phyloP scores from a whole-genome alignment of 2,329 filamentous ascomycete genomes.

The Amphichorda felina region DNA sequence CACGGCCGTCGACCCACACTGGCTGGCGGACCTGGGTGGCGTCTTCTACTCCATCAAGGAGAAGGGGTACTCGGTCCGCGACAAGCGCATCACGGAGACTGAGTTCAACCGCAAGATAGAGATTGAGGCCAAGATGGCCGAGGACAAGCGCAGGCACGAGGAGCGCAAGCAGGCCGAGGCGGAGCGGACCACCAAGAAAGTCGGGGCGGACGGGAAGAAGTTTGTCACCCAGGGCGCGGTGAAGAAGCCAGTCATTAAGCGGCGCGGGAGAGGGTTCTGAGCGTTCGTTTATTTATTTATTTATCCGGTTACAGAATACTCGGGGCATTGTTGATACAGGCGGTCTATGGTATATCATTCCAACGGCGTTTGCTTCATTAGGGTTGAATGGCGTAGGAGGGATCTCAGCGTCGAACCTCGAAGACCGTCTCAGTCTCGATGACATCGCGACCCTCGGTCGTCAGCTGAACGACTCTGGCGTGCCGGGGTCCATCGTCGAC shows the following conservation, averaged over 20 bases:
- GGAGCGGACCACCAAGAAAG: constrained; percentile 22
- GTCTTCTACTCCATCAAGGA: constrained; percentile 98
- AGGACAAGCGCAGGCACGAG: constrained; percentile 62
- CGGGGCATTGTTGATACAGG: background rate
- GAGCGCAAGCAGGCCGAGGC: constrained; percentile 38
- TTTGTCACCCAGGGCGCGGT: constrained; percentile 50
- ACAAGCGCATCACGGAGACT: constrained; percentile 77
- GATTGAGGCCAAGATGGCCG: constrained; percentile 84
- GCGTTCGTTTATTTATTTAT: background rate
- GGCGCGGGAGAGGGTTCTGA: constrained; percentile 25
- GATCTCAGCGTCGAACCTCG: constrained; percentile 30
- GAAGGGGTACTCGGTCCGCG: constrained; percentile 83
- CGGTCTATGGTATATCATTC: background rate
- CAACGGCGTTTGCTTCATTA: background rate
- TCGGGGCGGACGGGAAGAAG: constrained; percentile 33
- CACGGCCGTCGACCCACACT: constrained; percentile 90
- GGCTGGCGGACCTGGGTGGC: constrained; percentile 90
- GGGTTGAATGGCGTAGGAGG: background rate
- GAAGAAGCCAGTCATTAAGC: constrained; percentile 46
- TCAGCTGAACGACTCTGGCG: constrained; percentile 63
- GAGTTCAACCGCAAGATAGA: constrained; percentile 92
- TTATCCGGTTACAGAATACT: background rate
- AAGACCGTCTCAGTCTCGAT: constrained; percentile 61
- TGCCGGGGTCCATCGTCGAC: constrained; percentile 62
- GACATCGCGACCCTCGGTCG: constrained; percentile 53